Evolutionary conservation across 2,329 filamentous ascomycete genomes (phyloP).

Genomic region (Capronia americana): DNA sequence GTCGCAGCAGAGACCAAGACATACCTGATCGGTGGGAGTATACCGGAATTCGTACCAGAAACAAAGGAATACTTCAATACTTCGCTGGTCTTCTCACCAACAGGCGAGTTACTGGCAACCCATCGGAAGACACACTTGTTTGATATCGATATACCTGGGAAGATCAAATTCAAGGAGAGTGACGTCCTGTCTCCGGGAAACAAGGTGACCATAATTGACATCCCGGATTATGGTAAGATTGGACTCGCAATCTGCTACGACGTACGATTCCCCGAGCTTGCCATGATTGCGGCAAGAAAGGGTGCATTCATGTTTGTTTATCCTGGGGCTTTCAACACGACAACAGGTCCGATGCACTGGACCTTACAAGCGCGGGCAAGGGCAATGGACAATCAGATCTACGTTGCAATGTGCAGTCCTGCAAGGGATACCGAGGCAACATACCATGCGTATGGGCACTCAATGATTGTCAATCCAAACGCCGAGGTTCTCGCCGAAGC

Average conservation of each 20-base stretch:
- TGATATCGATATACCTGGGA: constrained; percentile 95
- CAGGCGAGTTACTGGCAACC: constrained; percentile 78
- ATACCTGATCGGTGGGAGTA: constrained; percentile 89
- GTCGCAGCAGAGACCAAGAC: constrained; percentile 79
- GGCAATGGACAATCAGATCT: constrained; percentile 92
- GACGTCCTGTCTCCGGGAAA: constrained; percentile 87
- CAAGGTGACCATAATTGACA: constrained; percentile 81
- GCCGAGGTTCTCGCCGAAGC: constrained; percentile 80
- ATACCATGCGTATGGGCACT: constrained; percentile 94
- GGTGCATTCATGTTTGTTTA: constrained; percentile 90
- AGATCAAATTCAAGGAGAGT: constrained; percentile 88
- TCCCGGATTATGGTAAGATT: constrained; percentile 87
- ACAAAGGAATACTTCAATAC: constrained; percentile 89
- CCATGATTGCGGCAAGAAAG: constrained; percentile 82
- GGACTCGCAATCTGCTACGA: constrained; percentile 97
- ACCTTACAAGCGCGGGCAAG: constrained; percentile 78
- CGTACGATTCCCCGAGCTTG: constrained; percentile 92
- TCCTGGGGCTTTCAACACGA: constrained; percentile 96
- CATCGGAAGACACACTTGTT: constrained; percentile 97
- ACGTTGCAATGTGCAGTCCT: constrained; percentile 90
- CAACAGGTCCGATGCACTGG: constrained; percentile 93
- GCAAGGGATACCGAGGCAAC: constrained; percentile 76
- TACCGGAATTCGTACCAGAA: constrained; percentile 76
- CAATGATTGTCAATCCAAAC: constrained; percentile 84
- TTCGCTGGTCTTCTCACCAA: constrained; percentile 78